Evolutionary conservation across 2,329 filamentous ascomycete genomes (phyloP).

Genomic region (Alternaria solani): DNA sequence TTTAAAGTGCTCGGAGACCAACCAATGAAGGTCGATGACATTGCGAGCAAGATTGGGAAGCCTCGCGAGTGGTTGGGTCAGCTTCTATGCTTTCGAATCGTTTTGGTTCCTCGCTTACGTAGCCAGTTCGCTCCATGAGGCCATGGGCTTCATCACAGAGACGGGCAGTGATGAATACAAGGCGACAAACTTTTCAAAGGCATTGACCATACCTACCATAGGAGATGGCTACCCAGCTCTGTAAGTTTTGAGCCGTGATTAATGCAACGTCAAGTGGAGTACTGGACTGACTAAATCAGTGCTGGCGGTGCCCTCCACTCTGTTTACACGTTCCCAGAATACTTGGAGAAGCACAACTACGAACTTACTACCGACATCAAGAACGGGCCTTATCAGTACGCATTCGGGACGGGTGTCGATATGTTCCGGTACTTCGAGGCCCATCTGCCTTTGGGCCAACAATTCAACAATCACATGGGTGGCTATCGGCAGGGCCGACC

Average conservation of each 20-base stretch:
- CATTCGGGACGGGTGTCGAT: neutral
- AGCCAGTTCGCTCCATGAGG: neutral
- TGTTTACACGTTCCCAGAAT: neutral
- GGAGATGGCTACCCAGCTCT: conserved; percentile 5
- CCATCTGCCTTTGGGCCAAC: neutral
- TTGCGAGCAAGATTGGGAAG: neutral
- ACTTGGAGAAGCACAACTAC: neutral
- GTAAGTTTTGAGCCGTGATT: neutral
- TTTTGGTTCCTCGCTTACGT: neutral
- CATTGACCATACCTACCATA: neutral
- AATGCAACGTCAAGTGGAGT: neutral
- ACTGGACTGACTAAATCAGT: neutral
- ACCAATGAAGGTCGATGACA: neutral
- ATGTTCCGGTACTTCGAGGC: neutral
- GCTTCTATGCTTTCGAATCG: neutral
- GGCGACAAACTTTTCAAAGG: neutral
- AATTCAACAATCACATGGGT: conserved; percentile 6
- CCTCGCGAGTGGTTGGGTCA: neutral
- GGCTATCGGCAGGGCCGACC: neutral
- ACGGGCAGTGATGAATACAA: neutral
- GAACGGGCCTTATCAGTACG: neutral
- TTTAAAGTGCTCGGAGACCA: neutral
- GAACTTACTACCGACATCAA: neutral
- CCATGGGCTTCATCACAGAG: conserved; percentile 4
- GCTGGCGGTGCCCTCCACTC: neutral